Base-by-base conservation (phyloP, 257 asterid genomes). In the Agastache rugosa region DNA sequence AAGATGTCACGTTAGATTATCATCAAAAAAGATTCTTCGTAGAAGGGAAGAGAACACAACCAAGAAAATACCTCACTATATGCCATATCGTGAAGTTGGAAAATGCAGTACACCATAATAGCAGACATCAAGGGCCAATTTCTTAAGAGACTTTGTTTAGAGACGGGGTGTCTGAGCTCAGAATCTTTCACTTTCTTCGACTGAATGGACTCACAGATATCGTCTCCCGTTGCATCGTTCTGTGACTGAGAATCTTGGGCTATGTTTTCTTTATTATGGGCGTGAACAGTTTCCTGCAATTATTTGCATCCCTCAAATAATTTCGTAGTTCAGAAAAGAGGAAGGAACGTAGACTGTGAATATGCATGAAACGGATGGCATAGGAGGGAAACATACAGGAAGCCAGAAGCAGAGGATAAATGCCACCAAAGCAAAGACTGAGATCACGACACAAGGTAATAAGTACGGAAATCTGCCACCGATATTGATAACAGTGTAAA, bases 31-130 rank as follows among this genome's bases (percentile, higher is more conserved):
- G 67, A 48, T 56, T 61, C 39, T 48, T 41, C 0, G 22, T n/a
- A 39, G 42, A 45, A 35, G 17, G 27, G 59, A 27, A 42, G 11
- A 25, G 34, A 67, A 31, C 16, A 11, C n/a, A 23, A 16, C 14
- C 48, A 77, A 61, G 51, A 67, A 45, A 25, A 16, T 88, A 93
- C 97, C 97, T 93, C 97, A 10, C 87, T 54, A 53, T 93, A 91
- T 51, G 98, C 93, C 95, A 93, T 89, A 72, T 93, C 98, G 25
- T 93, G 98, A 81, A 93, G 92, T 65, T 90, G 88, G 83, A 93
- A 93, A 65, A 93, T 62, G 74, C 96, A 88, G 62, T 91, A 93
- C 67, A 87, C 89, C 63, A 88, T 75, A 50, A 93, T 89, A 50
- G 97, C 83, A 66, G 97, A 91, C 83, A 92, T 84, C 75, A 88